Conservation (phyloP, 306 rosid species). For the Sechiopsis laciniata region DNA sequence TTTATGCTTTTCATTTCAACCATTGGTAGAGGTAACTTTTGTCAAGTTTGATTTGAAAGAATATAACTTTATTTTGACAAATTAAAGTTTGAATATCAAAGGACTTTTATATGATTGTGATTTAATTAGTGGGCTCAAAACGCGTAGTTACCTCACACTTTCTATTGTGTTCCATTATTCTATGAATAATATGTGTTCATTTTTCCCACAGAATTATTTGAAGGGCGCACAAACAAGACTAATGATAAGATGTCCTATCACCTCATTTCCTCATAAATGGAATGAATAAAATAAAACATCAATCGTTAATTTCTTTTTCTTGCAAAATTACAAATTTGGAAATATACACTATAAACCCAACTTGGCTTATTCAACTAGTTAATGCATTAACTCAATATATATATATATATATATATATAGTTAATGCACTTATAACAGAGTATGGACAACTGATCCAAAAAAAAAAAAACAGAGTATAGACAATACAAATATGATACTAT, state of each 20-base stretch:
- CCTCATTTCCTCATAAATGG: not conserved
- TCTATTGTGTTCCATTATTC: not conserved
- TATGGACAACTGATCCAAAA: no score
- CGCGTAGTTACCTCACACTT: conserved; percentile 10
- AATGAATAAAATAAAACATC: not conserved
- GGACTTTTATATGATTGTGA: not conserved
- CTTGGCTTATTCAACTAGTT: no score
- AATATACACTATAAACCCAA: no score
- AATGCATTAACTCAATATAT: no score
- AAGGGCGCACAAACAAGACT: conserved; percentile 4
- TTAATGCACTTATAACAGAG: no score
- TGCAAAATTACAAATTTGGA: not conserved
- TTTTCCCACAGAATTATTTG: not conserved
- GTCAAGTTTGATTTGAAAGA: conserved; percentile 14
- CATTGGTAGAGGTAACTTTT: conserved; percentile 15
- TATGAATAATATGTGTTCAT: not conserved
- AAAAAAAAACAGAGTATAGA: no score
- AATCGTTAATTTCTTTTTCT: not conserved
- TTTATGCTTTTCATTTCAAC: not conserved
- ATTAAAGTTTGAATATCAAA: conserved; percentile 1
- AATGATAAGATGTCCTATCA: not conserved
- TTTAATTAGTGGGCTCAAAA: conserved; percentile 13
- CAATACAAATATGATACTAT: no score
- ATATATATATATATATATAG: no score
- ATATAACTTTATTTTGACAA: not conserved